Evolutionary conservation across 2,329 filamentous ascomycete genomes (phyloP).

Genomic region (Penicillium sp.): DNA sequence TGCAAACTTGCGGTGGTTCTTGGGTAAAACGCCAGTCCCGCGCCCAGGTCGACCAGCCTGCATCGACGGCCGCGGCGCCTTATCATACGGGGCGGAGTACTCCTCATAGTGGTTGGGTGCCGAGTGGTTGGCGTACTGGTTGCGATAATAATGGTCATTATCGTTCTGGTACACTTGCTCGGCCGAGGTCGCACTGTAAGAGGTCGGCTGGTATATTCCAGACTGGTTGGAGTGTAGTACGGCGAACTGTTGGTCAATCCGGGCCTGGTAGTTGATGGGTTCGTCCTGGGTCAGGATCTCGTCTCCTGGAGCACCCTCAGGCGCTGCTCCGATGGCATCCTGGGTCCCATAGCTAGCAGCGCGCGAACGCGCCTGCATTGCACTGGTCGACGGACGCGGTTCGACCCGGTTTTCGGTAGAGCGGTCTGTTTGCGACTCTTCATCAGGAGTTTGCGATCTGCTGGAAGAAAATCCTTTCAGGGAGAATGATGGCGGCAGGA

Average conservation of each 20-base stretch:
- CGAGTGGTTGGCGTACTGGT: constrained; percentile 26
- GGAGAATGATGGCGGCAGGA: constrained; percentile 58
- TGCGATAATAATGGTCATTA: too few relatives aligned
- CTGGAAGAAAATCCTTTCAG: constrained; percentile 56
- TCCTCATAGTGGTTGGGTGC: constrained; percentile 42
- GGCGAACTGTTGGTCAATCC: constrained; percentile 38
- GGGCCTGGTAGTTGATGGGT: constrained; percentile 31
- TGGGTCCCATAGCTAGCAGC: constrained; percentile 28
- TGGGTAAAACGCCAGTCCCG: constrained; percentile 59
- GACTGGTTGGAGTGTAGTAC: too few relatives aligned
- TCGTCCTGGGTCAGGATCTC: constrained; percentile 23
- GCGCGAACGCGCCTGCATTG: constrained; percentile 16
- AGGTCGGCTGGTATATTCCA: too few relatives aligned
- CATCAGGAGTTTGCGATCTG: constrained; percentile 41
- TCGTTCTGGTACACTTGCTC: constrained; percentile 28
- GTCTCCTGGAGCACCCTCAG: constrained; percentile 25
- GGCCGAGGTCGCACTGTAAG: too few relatives aligned
- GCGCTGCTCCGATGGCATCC: constrained; percentile 23
- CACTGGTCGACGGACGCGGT: constrained; percentile 31
- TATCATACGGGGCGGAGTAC: constrained; percentile 37
- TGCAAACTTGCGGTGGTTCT: constrained; percentile 74
- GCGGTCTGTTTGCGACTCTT: constrained; percentile 29
- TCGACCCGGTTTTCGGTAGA: too few relatives aligned
- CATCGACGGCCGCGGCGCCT: constrained; percentile 36
- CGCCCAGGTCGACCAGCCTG: constrained; percentile 33